A percentile compares a stretch with the other conserved stretches of the same genome.
These are phyloP conservation scores for Lichenothelia convexa DNA, from an alignment of 495 filamentous ascomycete species.

Conservation along the genomic window DNA sequence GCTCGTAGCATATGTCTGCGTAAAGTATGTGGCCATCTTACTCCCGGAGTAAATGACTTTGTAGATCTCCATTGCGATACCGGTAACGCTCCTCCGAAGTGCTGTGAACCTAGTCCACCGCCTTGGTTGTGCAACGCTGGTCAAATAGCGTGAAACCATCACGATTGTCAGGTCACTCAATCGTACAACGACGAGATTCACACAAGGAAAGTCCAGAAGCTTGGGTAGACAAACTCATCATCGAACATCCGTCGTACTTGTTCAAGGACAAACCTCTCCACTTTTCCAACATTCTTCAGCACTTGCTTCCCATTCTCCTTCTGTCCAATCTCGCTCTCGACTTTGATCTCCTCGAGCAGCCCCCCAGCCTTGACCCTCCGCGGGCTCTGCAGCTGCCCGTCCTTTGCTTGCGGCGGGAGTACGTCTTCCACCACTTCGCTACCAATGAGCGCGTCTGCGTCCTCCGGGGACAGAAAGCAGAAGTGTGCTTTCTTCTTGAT, in stretches of 20 bases:
- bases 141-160: no score
- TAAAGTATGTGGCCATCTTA: no score
- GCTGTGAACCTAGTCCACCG: no score
- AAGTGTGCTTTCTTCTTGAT: constrained; percentile 72
- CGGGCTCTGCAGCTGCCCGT: constrained; percentile 8
- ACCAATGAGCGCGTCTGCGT: constrained; percentile 42
- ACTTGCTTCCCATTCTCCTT: constrained; percentile 81
- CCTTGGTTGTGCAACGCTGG: no score
- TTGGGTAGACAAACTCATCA: constrained; percentile 95
- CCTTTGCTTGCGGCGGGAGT: constrained; percentile 28
- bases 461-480: constrained; percentile 78
- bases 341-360: constrained; percentile 73
- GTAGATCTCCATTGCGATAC: no score
- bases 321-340: constrained; percentile 93
- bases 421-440: constrained; percentile 21
- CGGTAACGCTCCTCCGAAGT: no score
- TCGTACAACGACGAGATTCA: no score
- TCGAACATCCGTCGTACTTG: constrained; percentile 95
- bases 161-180: no score
- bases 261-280: constrained; percentile 91
- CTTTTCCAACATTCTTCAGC: constrained; percentile 94
- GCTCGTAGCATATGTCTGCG: no score
- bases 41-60: no score
- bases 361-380: constrained; percentile 36
- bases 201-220: constrained; percentile 92